Evolutionary conservation across 805 yeast species (phyloP), one percentile per base, ranked within the genome.

Genomic region (Priceomyces haplophilus): DNA sequence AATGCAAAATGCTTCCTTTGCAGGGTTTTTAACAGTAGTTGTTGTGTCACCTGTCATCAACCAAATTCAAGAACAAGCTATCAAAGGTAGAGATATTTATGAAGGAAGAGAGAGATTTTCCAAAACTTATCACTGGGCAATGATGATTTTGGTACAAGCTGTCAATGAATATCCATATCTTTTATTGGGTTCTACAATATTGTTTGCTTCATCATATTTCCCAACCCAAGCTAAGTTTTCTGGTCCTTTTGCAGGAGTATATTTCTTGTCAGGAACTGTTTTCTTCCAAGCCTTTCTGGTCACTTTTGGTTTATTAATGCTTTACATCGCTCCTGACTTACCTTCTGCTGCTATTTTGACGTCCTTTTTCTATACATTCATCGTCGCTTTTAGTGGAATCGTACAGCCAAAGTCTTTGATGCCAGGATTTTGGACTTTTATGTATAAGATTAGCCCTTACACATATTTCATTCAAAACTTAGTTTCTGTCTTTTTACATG

Each of bases 341-440:
- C 81, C 83, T 37, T 72, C 87, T 18, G 88, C 88, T 12, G 77
- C 79, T 37, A 80, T 81, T 41, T 61, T 83, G 36, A 65, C 75
- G 41, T 73, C 83, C 34, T 61, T 84, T 50, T 61, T 78, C 47
- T 75, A 79, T 58, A 67, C 83, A 27, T 75, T 84, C 57, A 61
- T 77, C 53, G 72, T 83, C 43, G 67, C 82, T 17, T 85, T 85
- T 67, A 74, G 85, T 59, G 88, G 90, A 67, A 83, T 83, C 43
- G 67, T 82, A 45, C 87, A 82, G 54, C 78, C 81, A 13, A 64
- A 64, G 5, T 32, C 47, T 2, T 63, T 71, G 41, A 75, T 85
- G 82, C 93, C 95, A 10, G 81, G 86, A 1, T 87, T 87, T 69
- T 87, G 95, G 95, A 80, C 77, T 37, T 87, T 84, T 59, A 84